Evolutionary conservation across 2,329 filamentous ascomycete species (phyloP).

Genomic region (Fusarium sp.): DNA sequence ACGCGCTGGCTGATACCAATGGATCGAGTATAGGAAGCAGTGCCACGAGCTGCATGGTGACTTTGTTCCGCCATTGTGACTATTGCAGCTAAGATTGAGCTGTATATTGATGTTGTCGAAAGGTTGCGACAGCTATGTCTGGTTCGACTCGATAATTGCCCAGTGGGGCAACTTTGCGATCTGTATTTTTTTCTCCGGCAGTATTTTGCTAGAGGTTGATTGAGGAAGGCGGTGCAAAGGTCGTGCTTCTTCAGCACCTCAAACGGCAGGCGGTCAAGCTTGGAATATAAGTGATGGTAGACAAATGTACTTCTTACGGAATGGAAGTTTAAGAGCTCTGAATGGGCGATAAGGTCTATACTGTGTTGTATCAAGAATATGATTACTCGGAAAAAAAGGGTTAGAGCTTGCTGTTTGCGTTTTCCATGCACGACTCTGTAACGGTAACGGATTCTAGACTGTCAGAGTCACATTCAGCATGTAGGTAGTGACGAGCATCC

Average conservation of each 20-base stretch:
- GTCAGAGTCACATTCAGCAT: not conserved
- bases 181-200: constrained; percentile 44
- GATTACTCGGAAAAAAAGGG: not conserved
- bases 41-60: constrained; percentile 47
- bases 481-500: not conserved
- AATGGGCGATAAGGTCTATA: not conserved
- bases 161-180: constrained; percentile 40
- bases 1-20: constrained; percentile 56
- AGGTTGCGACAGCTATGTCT: constrained; percentile 29
- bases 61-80: constrained; percentile 49
- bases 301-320: not conserved
- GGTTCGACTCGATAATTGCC: constrained; percentile 14
- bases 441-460: not conserved
- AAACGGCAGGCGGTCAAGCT: constrained; percentile 43
- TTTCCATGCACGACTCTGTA: not conserved
- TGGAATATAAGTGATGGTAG: not conserved
- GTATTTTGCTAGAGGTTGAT: constrained; percentile 1
- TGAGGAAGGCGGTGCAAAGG: constrained; percentile 32
- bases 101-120: constrained; percentile 12
- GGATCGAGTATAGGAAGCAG: constrained; percentile 49
- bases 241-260: not conserved
- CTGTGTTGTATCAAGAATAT: not conserved
- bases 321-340: not conserved
- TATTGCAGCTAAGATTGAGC: constrained; percentile 1
- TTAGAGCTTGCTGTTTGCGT: not conserved